Conservation (phyloP, 2,329 filamentous ascomycete species). For the Pseudogymnoascus sp. region DNA sequence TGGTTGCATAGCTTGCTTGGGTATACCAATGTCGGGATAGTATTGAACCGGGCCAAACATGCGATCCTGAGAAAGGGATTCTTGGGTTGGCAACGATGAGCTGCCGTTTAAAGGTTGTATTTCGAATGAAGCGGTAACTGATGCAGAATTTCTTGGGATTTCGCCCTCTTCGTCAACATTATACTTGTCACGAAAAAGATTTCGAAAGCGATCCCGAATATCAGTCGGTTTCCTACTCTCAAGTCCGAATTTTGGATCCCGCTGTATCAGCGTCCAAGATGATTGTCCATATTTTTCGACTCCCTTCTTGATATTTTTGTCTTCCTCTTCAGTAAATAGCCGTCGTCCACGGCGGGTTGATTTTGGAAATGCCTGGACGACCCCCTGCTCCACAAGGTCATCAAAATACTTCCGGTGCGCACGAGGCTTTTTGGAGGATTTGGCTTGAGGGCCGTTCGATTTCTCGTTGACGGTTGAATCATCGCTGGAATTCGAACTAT, state of each 20-base stretch:
- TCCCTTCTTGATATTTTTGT: slow-evolving; percentile 52
- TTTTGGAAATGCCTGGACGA: slow-evolving; percentile 53
- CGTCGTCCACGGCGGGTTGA: slow-evolving; percentile 51
- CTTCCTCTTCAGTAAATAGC: slow-evolving; percentile 54
- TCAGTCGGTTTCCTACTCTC: slow-evolving; percentile 53
- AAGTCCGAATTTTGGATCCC: slow-evolving; percentile 50
- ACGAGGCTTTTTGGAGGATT: slow-evolving; percentile 38
- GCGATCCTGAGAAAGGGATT: background rate
- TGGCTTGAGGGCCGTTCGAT: slow-evolving; percentile 23
- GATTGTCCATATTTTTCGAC: slow-evolving; percentile 48
- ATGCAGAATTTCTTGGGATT: background rate
- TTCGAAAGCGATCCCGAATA: slow-evolving; percentile 52
- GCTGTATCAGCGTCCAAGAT: slow-evolving; percentile 57
- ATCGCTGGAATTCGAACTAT: slow-evolving; percentile 13
- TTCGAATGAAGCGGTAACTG: background rate
- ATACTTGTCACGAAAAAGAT: background rate
- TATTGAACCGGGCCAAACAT: background rate
- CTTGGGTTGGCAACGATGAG: background rate
- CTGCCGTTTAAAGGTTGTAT: background rate
- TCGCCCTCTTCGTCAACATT: background rate
- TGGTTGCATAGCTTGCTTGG: slow-evolving; percentile 8
- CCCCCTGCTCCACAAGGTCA: slow-evolving; percentile 49
- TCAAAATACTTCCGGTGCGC: slow-evolving; percentile 48
- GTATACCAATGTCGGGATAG: background rate
- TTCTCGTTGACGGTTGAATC: slow-evolving; percentile 15